phyloP scores from a whole-genome alignment of 2,329 filamentous ascomycete genomes.

The Sordariomycetes sp. region DNA sequence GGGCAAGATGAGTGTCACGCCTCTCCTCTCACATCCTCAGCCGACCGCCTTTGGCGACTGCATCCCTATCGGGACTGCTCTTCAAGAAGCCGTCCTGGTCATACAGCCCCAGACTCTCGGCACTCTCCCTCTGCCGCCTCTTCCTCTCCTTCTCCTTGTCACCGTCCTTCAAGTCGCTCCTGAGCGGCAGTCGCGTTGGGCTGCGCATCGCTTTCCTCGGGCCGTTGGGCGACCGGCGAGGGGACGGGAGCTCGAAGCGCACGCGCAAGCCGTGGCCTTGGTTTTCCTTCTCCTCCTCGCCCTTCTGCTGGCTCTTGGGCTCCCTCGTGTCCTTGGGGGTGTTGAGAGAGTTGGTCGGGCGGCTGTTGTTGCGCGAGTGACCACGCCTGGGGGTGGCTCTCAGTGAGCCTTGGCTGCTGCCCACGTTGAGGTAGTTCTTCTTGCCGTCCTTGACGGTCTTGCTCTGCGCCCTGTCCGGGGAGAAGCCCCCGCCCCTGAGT shows the following conservation, averaged over 20 bases:
- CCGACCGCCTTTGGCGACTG: constrained; percentile 8
- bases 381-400: constrained; percentile 5
- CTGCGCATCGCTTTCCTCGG: constrained; percentile 9
- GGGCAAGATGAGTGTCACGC: neutral
- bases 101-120: constrained; percentile 32
- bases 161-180: neutral
- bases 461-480: constrained; percentile 19
- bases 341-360: neutral
- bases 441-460: constrained; percentile 25
- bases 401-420: constrained; percentile 8
- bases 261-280: constrained; percentile 9
- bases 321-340: neutral
- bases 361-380: constrained; percentile 7
- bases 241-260: constrained; percentile 6
- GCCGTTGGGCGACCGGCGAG: constrained; percentile 8
- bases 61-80: constrained; percentile 27
- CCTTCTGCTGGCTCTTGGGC: constrained; percentile 3
- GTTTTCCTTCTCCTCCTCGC: constrained; percentile 18
- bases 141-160: neutral
- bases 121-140: constrained; percentile 12
- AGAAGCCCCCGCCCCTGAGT: constrained; percentile 27
- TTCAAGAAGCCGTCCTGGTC: constrained; percentile 36
- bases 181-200: neutral
- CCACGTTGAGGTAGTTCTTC: constrained; percentile 38
- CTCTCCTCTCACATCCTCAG: constrained; percentile 15